Base-by-base conservation (phyloP, 2,329 filamentous ascomycete genomes). In the Coniochaeta sp. region DNA sequence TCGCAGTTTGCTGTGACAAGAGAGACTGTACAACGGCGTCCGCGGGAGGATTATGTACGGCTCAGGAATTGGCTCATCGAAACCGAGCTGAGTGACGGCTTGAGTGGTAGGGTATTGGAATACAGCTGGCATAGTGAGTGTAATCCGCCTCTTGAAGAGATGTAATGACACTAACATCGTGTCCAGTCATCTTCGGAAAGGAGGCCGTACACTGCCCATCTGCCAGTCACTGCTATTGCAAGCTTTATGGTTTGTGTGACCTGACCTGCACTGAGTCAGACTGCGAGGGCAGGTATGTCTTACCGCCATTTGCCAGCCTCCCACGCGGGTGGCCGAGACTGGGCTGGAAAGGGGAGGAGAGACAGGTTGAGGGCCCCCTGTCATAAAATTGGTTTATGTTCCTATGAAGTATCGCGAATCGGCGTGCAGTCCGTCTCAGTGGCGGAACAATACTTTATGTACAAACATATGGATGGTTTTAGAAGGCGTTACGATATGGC, bases 121-220 rank as follows among this genome's bases (percentile, higher is more conserved):
- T 88, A 86, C 65, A 71, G 85, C 19, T 89, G 86, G 86, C 86
- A 89, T 69, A 78, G 84, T 70, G 76, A 79, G 70, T 82, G 76
- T 61, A 55, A 55, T 22, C 58, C 58, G 54, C 4, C 47, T 40
- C 24, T 55, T n/a, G 26, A 34, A 8, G 22, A 26, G 19, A 26
- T 14, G 14, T 6, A 2, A 22, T 12, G 16, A 47, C 55, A 32
- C 55, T 57, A 22, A 57, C 55, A 14, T 40, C 1, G 2, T 5
- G 57, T 54, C 4, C 56, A 84, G 81, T 86, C 62, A 82, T 86
- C 12, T 86, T 86, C 65, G 82, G 82, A 58, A 81, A 83, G 63
- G 71, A 79, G 26, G 69, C 79, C 7, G 77, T 87, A 1, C 79
- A 87, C 65, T 90, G 87, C 64, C 87, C 87, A 0, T 74, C 75